phyloP scores from a whole-genome alignment of 768 basidiomycete species.

The Nidularia pulvinata region DNA sequence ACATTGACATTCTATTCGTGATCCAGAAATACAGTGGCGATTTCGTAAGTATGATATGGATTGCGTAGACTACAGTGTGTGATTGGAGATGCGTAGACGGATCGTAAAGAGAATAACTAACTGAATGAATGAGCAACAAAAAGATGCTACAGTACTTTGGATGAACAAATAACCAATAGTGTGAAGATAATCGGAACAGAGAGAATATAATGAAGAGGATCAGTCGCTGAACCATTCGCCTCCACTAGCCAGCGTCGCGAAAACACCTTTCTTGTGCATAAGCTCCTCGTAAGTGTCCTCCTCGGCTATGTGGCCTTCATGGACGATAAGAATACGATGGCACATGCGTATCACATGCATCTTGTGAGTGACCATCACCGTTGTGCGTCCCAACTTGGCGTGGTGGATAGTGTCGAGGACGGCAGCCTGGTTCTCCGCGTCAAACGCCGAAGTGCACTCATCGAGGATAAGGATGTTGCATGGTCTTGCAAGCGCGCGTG shows the following conservation, averaged over 20 bases:
- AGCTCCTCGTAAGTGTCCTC: conserved; percentile 76
- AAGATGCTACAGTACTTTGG: background rate
- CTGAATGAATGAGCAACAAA: background rate
- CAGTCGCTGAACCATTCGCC: conserved; percentile 54
- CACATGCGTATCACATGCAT: conserved; percentile 89
- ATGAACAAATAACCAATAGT: conserved; percentile 2
- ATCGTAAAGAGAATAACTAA: background rate
- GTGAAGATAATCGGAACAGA: conserved; percentile 1
- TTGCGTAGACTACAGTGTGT: background rate
- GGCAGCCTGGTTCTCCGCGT: conserved; percentile 79
- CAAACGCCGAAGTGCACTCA: conserved; percentile 94
- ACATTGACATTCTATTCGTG: background rate
- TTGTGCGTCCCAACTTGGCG: conserved; percentile 71
- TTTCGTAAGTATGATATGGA: background rate
- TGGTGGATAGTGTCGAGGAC: conserved; percentile 76
- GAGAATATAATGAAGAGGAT: conserved; percentile 3
- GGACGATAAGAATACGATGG: conserved; percentile 82
- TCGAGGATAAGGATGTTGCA: conserved; percentile 82
- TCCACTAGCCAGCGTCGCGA: conserved; percentile 75
- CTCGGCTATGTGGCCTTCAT: conserved; percentile 78
- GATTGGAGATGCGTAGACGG: background rate
- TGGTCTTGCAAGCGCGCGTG: conserved; percentile 79
- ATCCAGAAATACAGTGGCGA: background rate
- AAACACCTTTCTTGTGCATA: conserved; percentile 64
- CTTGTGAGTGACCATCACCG: conserved; percentile 94